Conservation (phyloP, 2,329 filamentous ascomycete genomes). For the Aspergillus novoparasiticus region DNA sequence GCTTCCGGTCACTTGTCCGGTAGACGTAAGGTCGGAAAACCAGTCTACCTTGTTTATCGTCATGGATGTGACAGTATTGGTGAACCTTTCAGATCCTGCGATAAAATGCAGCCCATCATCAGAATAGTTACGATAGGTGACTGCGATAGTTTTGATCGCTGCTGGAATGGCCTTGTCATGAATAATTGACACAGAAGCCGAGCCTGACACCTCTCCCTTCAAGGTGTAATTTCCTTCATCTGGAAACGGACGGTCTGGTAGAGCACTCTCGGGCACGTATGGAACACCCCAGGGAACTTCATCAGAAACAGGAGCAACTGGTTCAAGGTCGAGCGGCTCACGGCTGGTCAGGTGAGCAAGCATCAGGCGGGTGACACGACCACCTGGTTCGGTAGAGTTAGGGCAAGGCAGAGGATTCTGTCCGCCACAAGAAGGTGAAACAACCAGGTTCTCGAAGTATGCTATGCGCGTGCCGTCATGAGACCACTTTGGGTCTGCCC, state of each 20-base stretch:
- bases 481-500: slow-evolving; percentile 43
- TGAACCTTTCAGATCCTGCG: slow-evolving; percentile 41
- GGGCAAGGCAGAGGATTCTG: slow-evolving; percentile 47
- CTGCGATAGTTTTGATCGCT: slow-evolving; percentile 31
- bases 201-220: slow-evolving; percentile 15
- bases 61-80: slow-evolving; percentile 19
- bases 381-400: slow-evolving; percentile 42
- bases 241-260: slow-evolving; percentile 4
- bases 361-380: slow-evolving; percentile 46
- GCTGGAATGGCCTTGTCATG: slow-evolving; percentile 3
- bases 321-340: slow-evolving; percentile 22
- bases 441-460: slow-evolving; percentile 46
- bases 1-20: slow-evolving; percentile 30
- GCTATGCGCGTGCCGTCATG: slow-evolving; percentile 47
- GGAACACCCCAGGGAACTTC: slow-evolving; percentile 23
- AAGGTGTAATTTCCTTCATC: slow-evolving; percentile 21
- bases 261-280: slow-evolving; percentile 8
- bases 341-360: slow-evolving; percentile 43
- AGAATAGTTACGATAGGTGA: slow-evolving; percentile 42
- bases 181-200: slow-evolving; percentile 11
- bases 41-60: slow-evolving; percentile 37
- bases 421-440: slow-evolving; percentile 48
- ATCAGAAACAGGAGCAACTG: slow-evolving; percentile 28
- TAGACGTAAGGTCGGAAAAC: slow-evolving; percentile 43
- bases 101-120: slow-evolving; percentile 38